These are phyloP conservation scores for Fragosphaeria purpurea DNA, from an alignment of 2,329 filamentous ascomycete genomes.

Conservation along the genomic window DNA sequence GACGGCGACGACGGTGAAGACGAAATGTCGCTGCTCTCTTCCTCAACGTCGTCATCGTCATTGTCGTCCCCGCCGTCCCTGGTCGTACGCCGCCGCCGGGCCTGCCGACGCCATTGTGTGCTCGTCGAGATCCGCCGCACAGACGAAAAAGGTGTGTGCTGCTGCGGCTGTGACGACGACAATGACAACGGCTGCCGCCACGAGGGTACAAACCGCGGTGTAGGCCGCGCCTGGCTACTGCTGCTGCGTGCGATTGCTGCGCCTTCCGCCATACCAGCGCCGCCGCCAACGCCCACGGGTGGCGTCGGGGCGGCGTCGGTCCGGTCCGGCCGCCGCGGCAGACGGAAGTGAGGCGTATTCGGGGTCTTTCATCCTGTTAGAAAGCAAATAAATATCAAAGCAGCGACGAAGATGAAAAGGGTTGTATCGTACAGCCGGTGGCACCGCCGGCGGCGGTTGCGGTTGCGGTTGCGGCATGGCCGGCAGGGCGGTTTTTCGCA, in stretches of 20 bases:
- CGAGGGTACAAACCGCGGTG: slow-evolving; percentile 7
- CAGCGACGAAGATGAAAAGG: too few relatives aligned
- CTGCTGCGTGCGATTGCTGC: not conserved
- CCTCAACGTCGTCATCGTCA: slow-evolving; percentile 8
- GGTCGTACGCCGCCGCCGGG: not conserved
- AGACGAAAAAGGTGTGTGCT: not conserved
- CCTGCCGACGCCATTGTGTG: not conserved
- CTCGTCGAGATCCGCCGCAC: not conserved
- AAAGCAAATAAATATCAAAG: too few relatives aligned
- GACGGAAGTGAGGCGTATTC: slow-evolving; percentile 1
- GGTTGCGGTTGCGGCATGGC: too few relatives aligned
- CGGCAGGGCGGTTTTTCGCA: too few relatives aligned
- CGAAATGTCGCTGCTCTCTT: not conserved
- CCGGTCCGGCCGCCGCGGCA: not conserved
- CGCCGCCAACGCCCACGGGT: not conserved
- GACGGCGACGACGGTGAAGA: too few relatives aligned
- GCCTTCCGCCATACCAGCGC: not conserved
- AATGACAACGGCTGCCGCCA: slow-evolving; percentile 1
- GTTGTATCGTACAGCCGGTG: too few relatives aligned
- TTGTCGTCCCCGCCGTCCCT: not conserved
- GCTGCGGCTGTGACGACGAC: not conserved
- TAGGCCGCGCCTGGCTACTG: slow-evolving; percentile 4
- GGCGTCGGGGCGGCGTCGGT: not conserved
- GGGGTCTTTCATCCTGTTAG: not conserved
- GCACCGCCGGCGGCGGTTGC: too few relatives aligned